Evolutionary conservation across 768 basidiomycete genomes (phyloP).

Genomic region (Mycena alexandri): DNA sequence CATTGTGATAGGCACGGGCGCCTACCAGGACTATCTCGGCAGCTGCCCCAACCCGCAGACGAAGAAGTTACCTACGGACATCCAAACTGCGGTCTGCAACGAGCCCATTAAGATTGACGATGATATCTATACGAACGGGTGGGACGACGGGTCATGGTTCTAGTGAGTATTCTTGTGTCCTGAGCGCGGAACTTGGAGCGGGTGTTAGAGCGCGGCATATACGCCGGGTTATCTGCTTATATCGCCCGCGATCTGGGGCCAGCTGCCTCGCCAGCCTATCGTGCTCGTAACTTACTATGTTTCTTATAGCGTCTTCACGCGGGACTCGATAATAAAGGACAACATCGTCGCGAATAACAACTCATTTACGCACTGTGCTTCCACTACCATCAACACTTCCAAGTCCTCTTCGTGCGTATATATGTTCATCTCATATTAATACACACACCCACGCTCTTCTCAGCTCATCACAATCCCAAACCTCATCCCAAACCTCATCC

Average conservation of each 20-base stretch:
- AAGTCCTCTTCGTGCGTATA: neutral
- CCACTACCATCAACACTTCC: slow-evolving; percentile 31
- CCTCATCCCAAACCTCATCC: slow-evolving; percentile 55
- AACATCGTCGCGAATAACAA: slow-evolving; percentile 35
- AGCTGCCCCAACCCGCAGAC: slow-evolving; percentile 8
- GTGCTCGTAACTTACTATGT: neutral
- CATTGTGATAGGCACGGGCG: slow-evolving; percentile 22
- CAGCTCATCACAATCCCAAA: slow-evolving; percentile 45
- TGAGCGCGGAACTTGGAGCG: slow-evolving; percentile 6
- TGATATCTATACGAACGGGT: slow-evolving; percentile 34
- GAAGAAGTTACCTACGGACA: slow-evolving; percentile 30
- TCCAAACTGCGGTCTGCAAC: slow-evolving; percentile 42
- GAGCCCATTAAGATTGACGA: slow-evolving; percentile 38
- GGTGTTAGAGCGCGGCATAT: too few relatives aligned
- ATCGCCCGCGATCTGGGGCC: too few relatives aligned
- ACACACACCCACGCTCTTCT: slow-evolving; percentile 14
- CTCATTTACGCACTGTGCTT: slow-evolving; percentile 38
- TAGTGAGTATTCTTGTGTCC: too few relatives aligned
- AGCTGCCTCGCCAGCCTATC: neutral
- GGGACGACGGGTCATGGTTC: slow-evolving; percentile 36
- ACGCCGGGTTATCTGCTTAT: too few relatives aligned
- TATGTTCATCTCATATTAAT: slow-evolving; percentile 27
- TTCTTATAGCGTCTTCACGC: slow-evolving; percentile 30
- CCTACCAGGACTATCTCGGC: slow-evolving; percentile 37
- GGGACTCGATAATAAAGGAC: slow-evolving; percentile 36